Percentiles rank a stretch among this genome's conserved stretches.
phyloP scores from a whole-genome alignment of 179 eudicot genomes.

The Beta lomatogona region DNA sequence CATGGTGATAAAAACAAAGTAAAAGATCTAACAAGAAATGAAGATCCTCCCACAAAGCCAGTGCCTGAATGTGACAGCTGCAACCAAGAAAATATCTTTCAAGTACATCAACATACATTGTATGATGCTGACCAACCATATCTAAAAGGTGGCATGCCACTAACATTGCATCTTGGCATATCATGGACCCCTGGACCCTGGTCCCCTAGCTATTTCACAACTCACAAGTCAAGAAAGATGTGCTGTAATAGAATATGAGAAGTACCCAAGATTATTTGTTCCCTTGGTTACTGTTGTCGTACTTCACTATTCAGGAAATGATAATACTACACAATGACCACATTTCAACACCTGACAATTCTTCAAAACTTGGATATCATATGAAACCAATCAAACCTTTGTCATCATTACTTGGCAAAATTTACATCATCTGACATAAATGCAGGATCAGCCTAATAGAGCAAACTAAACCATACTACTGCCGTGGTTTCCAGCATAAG shows the following conservation, averaged over 20 bases:
- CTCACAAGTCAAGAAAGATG: background rate
- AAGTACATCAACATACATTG: background rate
- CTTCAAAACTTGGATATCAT: background rate
- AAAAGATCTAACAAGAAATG: background rate
- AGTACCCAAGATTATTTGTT: background rate
- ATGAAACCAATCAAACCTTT: background rate
- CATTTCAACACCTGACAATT: background rate
- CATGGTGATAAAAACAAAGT: background rate
- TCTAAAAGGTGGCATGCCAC: background rate
- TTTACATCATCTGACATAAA: background rate
- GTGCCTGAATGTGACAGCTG: background rate
- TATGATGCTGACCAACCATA: background rate
- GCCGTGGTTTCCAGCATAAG: background rate
- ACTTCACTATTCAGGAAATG: conserved; percentile 1
- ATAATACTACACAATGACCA: background rate
- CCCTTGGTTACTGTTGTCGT: background rate
- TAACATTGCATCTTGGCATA: background rate
- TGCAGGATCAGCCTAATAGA: background rate
- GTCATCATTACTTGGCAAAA: background rate
- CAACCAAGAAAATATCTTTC: background rate
- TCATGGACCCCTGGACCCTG: background rate
- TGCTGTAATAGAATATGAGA: background rate
- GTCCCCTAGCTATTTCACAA: background rate
- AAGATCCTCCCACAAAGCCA: background rate
- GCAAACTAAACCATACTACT: background rate